Evolutionary conservation across 495 filamentous ascomycete species (phyloP).

Genomic region (Podospora pseudocomata): DNA sequence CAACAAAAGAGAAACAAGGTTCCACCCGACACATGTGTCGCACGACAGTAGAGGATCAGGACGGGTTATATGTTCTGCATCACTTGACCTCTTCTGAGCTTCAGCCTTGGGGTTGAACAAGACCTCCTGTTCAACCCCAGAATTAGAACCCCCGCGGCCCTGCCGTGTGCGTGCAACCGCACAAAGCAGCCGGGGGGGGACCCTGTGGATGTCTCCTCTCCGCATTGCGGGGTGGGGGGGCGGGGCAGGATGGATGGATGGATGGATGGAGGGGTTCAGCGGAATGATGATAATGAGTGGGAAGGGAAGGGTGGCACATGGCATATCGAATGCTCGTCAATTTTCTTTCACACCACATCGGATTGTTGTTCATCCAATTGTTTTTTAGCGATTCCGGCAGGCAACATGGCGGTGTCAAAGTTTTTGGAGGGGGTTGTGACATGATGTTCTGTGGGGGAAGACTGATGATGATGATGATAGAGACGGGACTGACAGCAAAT

Average conservation of each 20-base stretch:
- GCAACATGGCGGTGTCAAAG: not conserved
- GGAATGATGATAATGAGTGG: not conserved
- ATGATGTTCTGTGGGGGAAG: not conserved
- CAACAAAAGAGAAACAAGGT: not conserved
- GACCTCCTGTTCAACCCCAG: not conserved
- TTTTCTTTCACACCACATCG: not conserved
- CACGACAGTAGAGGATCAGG: not conserved
- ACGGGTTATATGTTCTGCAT: not conserved
- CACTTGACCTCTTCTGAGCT: not conserved
- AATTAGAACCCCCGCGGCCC: conserved; percentile 3
- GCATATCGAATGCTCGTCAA: not conserved
- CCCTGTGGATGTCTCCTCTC: not conserved
- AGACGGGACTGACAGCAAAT: not conserved
- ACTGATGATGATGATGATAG: not conserved
- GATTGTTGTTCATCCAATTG: not conserved
- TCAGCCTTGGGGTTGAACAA: not conserved
- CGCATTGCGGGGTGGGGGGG: not conserved
- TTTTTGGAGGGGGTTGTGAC: not conserved
- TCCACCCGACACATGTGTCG: not conserved
- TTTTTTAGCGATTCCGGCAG: not conserved
- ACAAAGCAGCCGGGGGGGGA: not conserved
- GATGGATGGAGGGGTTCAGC: conserved; percentile 2
- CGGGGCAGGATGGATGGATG: not conserved
- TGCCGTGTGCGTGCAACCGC: not conserved
- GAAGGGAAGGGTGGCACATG: not conserved